Evolutionary conservation across 306 rosid genomes (phyloP).

Genomic region (Prunus dulcis): DNA sequence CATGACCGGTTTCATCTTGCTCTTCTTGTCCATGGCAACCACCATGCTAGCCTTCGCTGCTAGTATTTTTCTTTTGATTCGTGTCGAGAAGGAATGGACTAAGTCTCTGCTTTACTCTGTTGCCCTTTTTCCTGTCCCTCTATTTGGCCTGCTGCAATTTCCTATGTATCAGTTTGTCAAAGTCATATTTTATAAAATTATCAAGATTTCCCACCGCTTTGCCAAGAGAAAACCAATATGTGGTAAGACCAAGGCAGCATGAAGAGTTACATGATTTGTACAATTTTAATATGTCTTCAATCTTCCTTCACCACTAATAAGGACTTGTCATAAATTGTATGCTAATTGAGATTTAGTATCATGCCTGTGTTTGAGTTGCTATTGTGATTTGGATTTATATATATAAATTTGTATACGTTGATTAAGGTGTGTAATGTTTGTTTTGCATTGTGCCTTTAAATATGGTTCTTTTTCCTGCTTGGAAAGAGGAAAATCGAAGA

Average conservation of each 20-base stretch:
- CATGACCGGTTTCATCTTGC: conserved; percentile 18
- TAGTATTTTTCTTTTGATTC: conserved; percentile 19
- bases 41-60: conserved; percentile 38
- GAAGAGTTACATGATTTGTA: too few relatives aligned
- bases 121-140: conserved; percentile 22
- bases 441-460: background rate
- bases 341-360: too few relatives aligned
- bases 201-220: background rate
- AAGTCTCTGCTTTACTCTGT: conserved; percentile 12
- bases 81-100: conserved; percentile 10
- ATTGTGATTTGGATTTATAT: too few relatives aligned
- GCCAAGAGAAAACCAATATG: background rate
- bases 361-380: background rate
- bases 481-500: too few relatives aligned
- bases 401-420: too few relatives aligned
- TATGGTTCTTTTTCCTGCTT: too few relatives aligned
- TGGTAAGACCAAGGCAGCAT: background rate
- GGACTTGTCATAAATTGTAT: too few relatives aligned
- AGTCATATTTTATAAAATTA: background rate
- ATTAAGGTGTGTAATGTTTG: too few relatives aligned
- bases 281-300: too few relatives aligned
- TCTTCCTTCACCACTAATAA: too few relatives aligned
- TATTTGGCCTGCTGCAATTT: background rate
- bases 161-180: background rate
- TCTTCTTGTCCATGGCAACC: conserved; percentile 25